Evolutionary conservation across 768 basidiomycete species (phyloP).

Genomic region (Pulveroboletus frians): DNA sequence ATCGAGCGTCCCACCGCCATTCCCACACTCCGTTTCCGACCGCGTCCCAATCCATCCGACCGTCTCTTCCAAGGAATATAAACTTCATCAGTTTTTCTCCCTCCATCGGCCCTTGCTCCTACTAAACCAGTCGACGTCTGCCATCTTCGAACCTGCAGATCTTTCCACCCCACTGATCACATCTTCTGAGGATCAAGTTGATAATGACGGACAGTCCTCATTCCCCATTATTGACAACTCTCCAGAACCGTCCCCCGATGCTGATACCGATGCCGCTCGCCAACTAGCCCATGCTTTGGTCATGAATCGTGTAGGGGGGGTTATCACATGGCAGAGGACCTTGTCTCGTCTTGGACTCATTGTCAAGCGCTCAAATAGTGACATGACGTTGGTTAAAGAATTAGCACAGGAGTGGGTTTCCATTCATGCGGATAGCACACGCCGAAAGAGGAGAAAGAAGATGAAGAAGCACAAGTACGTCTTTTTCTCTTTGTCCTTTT

Average conservation of each 20-base stretch:
- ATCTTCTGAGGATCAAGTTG: slow-evolving; percentile 21
- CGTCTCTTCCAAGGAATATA: slow-evolving; percentile 63
- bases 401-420: slow-evolving; percentile 58
- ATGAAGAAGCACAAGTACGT: slow-evolving; percentile 97
- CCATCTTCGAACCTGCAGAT: slow-evolving; percentile 42
- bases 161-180: slow-evolving; percentile 17
- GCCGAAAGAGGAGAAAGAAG: slow-evolving; percentile 85
- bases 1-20: slow-evolving; percentile 14
- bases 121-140: slow-evolving; percentile 53
- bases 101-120: slow-evolving; percentile 74
- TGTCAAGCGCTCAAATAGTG: slow-evolving; percentile 43
- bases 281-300: slow-evolving; percentile 73
- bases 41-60: slow-evolving; percentile 43
- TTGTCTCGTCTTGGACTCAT: slow-evolving; percentile 62
- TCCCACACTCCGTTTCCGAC: slow-evolving; percentile 2
- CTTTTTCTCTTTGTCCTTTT: slow-evolving; percentile 1
- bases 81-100: slow-evolving; percentile 81
- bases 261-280: slow-evolving; percentile 76
- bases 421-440: slow-evolving; percentile 72
- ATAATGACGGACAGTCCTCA: slow-evolving; percentile 22
- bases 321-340: slow-evolving; percentile 64
- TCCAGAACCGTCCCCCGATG: slow-evolving; percentile 53
- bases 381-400: slow-evolving; percentile 47
- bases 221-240: slow-evolving; percentile 37
- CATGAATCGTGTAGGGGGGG: slow-evolving; percentile 56